Base-by-base conservation (phyloP, 768 basidiomycete species). In the Calocybe cyanea region DNA sequence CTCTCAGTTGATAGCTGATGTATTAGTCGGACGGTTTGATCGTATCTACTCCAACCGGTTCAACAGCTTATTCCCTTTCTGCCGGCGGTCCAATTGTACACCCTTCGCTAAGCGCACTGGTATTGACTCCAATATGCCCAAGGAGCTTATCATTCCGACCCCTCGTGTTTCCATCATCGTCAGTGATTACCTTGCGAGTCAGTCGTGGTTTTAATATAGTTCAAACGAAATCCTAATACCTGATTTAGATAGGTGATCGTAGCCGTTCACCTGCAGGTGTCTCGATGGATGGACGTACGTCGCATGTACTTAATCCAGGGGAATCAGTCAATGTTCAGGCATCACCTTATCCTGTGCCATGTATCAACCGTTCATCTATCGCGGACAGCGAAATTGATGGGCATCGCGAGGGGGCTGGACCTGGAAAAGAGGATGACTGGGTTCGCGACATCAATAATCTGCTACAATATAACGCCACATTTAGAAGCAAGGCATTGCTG, bases 31-130 rank as follows among this genome's bases (percentile, higher is more conserved):
- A 96, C 56, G 93, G 94, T 30, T 70, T 96, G 48, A 92, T 96
- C 45, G 82, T 97, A 43, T 92, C 92, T 6, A 97, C 94, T 1
- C 94, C 94, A 17, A 97, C 94, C 2, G 94, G 94, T 5, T 96
- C 93, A 17, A 96, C 94, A 2, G 94, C 94, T 13, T 96, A 97
- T 65, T 96, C 93, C 0, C 75, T 97, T 18, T 95, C 92, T 2
- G 90, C 93, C 0, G 94, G 94, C 25, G 94, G 94, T 19, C 94
- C 94, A 3, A 96, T 97, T 54, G 92, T 96, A 0, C 94, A 96
- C 52, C 94, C 94, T 2, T 90, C 89, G 2, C 70, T 94, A 31
- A 88, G 87, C 48, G 89, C 92, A 1, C 76, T 96, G 41, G 87
- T 97, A 11, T 70, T 97, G 33, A 95, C 94, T 1, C 94, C 94